A percentile compares a stretch with the other conserved stretches of the same genome.
phyloP scores from a whole-genome alignment of 2,329 filamentous ascomycete genomes.

The Xylariales sp. region DNA sequence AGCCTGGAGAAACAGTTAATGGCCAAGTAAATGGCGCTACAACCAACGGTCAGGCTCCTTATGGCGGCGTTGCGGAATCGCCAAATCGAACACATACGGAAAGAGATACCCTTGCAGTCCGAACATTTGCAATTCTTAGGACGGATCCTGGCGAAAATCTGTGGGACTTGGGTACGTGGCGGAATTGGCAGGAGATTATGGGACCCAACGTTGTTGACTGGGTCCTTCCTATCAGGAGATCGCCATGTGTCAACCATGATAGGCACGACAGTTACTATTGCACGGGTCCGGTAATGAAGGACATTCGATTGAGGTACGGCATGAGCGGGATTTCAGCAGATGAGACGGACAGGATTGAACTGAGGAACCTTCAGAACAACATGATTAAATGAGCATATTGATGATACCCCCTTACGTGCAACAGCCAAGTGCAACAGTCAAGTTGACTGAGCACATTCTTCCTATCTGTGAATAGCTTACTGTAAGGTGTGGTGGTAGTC shows the following conservation, averaged over 20 bases:
- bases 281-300: constrained; percentile 57
- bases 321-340: constrained; percentile 22
- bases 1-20: constrained; percentile 15
- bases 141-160: constrained; percentile 75
- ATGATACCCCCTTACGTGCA: constrained; percentile 18
- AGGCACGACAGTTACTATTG: constrained; percentile 62
- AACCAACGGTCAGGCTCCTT: constrained; percentile 3
- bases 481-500: too few species aligned
- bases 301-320: constrained; percentile 43
- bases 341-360: constrained; percentile 22
- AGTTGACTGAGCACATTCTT: too few species aligned
- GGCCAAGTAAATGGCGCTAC: constrained; percentile 12
- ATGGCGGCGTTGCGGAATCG: constrained; percentile 9
- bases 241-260: constrained; percentile 69
- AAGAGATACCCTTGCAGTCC: constrained; percentile 45
- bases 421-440: too few species aligned
- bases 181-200: constrained; percentile 78
- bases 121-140: constrained; percentile 74
- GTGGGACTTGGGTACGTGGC: constrained; percentile 68
- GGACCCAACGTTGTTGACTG: constrained; percentile 68
- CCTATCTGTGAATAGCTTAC: too few species aligned
- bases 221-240: constrained; percentile 71
- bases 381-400: constrained; percentile 10
- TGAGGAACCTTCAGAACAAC: constrained; percentile 21
- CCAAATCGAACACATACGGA: constrained; percentile 15